Conservation (phyloP, 352 stramenopile genomes). For the Phytophthora tentaculata region DNA sequence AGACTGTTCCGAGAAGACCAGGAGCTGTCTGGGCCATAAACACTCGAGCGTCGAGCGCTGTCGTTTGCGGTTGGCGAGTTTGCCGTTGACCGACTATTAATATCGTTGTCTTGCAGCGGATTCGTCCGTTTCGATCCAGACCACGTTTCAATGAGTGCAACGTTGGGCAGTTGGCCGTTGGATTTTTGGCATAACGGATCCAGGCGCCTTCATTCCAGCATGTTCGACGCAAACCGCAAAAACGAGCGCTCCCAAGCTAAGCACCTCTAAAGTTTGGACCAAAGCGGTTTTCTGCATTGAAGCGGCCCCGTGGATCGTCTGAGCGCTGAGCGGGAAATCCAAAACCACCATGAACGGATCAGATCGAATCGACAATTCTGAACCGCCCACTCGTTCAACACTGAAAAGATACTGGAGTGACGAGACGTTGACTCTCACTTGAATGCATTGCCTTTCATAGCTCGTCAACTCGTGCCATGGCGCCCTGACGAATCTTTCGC, state of each 20-base stretch:
- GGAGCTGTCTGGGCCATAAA: conserved; percentile 21
- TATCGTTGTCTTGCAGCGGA: conserved; percentile 32
- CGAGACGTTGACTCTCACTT: conserved; percentile 27
- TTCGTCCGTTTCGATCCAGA: conserved; percentile 35
- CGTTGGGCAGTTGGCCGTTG: conserved; percentile 23
- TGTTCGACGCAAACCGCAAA: conserved; percentile 6
- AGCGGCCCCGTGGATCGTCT: conserved; percentile 16
- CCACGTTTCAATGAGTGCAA: conserved; percentile 18
- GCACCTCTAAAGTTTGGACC: no score
- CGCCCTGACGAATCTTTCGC: conserved; percentile 42
- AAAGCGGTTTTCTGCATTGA: conserved; percentile 23
- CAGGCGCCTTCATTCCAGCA: background rate
- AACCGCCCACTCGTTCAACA: conserved; percentile 14
- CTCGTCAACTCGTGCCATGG: conserved; percentile 16
- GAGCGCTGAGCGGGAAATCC: conserved; percentile 6
- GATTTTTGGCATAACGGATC: conserved; percentile 38
- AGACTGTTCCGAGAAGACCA: conserved; percentile 35
- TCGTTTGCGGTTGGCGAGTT: conserved; percentile 21
- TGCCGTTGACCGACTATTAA: conserved; percentile 43
- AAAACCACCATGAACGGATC: conserved; percentile 39
- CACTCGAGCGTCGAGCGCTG: background rate
- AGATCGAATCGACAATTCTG: conserved; percentile 38
- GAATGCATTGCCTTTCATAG: conserved; percentile 12
- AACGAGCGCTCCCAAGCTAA: conserved; percentile 4
- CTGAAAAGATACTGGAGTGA: conserved; percentile 33